These are phyloP conservation scores for Pyronema domesticum DNA, from an alignment of 495 filamentous ascomycete genomes.

Conservation along the genomic window DNA sequence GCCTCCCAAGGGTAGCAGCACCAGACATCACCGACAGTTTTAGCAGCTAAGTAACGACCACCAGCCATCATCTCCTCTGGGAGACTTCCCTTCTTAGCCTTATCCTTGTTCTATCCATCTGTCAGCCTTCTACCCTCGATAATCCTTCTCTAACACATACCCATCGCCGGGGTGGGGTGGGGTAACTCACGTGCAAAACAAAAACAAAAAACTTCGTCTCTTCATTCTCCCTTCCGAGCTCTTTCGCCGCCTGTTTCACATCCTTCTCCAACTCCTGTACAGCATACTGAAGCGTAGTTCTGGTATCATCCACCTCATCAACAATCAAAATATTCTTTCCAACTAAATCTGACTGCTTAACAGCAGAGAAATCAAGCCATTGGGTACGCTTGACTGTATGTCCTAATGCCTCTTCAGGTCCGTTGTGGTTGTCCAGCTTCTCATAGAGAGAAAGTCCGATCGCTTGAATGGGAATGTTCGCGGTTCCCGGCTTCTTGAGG, in stretches of 20 bases:
- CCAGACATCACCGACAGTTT: conserved; percentile 83
- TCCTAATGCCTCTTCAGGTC: conserved; percentile 43
- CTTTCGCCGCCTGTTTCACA: conserved; percentile 61
- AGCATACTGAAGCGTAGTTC: conserved; percentile 92
- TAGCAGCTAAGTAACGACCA: conserved; percentile 64
- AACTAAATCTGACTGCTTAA: conserved; percentile 74
- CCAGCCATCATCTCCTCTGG: conserved; percentile 62
- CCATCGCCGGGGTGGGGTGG: neutral
- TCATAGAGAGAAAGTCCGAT: conserved; percentile 98
- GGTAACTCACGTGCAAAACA: conserved; percentile 79
- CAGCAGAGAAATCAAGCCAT: conserved; percentile 81
- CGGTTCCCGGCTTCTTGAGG: conserved; percentile 68
- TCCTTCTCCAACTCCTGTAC: conserved; percentile 93
- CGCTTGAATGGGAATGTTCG: conserved; percentile 98
- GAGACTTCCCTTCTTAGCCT: conserved; percentile 75
- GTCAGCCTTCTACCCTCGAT: neutral
- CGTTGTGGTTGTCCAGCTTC: conserved; percentile 42
- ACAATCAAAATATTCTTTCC: conserved; percentile 97
- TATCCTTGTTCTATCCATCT: conserved; percentile 67
- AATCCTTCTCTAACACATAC: neutral
- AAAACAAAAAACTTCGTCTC: conserved; percentile 84
- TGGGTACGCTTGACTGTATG: conserved; percentile 95
- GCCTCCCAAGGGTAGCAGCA: conserved; percentile 99
- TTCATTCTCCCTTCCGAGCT: conserved; percentile 45
- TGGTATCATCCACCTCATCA: conserved; percentile 95